Evolutionary conservation across 192 early-diverging fungal species (phyloP), one percentile per base, ranked within the genome.

Genomic region (Rhizoclosmatium sp.): DNA sequence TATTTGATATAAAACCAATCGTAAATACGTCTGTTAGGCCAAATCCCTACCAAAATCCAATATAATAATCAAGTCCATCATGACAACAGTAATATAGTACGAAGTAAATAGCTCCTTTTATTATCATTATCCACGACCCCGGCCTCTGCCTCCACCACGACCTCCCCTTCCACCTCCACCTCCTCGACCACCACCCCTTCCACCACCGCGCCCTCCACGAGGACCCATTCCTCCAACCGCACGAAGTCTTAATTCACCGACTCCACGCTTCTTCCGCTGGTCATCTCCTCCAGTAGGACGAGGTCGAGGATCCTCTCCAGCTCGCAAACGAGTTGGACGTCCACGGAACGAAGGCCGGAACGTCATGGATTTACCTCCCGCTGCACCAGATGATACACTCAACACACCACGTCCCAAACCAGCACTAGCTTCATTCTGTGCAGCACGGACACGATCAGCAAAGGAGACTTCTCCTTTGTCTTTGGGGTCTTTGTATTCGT

Each of bases 341-440:
- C 31, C 49, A 21, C n/a, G 12, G 19, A 19, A 39, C 5, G 72
- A 75, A 0, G 85, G 85, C 59, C 78, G 72, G 65, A 86, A 86
- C n/a, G 85, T 82, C 48, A 86, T 78, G 58, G 73, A 77, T 64
- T 84, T 70, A 61, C 79, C 81, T 9, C 82, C 85, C 16, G 76
- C 77, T 3, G 64, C 40, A 21, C 69, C 69, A 9, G 71, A 3
- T 7, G 14, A 49, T 12, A 73, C 46, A n/a, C 47, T 82, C 2
- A 59, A 42, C 0, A 75, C 72, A 47, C 60, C 60, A 47, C 72
- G 72, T 44, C 77, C 66, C 10, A 59, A 31, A 14, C 59, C 42
- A 31, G 23, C 51, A 3, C 9, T 42, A 3, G 3, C 39, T 12
- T 76, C 78, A 42, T 19, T 41, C 19, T 47, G 54, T 23, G 54